Evolutionary conservation across 371 early-diverging fungal genomes (phyloP).

Genomic region (Conidiobolus incongruus): DNA sequence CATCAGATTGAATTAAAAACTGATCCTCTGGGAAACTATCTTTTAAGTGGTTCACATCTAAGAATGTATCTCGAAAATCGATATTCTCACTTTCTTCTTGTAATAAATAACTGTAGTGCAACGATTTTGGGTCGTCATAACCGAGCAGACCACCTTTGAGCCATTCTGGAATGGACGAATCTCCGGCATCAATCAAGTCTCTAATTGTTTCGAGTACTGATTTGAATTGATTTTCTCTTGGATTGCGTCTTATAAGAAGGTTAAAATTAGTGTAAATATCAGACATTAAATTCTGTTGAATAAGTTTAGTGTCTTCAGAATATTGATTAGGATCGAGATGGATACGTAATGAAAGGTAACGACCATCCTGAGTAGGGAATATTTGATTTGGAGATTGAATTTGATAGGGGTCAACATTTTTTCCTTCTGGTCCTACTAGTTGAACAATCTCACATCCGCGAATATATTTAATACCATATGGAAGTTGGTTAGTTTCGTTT

Average conservation of each 20-base stretch:
- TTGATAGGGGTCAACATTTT: constrained; percentile 27
- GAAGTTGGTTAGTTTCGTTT: constrained; percentile 15
- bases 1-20: constrained; percentile 1
- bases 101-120: constrained; percentile 33
- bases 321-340: constrained; percentile 73
- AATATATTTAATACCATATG: constrained; percentile 39
- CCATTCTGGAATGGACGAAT: constrained; percentile 68
- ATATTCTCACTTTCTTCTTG: constrained; percentile 19
- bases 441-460: constrained; percentile 75
- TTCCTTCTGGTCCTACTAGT: constrained; percentile 47
- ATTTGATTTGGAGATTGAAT: constrained; percentile 26
- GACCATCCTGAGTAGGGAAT: too few species aligned
- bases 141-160: constrained; percentile 70
- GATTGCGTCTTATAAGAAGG: constrained; percentile 61
- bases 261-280: constrained; percentile 68
- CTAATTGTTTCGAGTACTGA: constrained; percentile 73
- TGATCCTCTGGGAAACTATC: constrained; percentile 32
- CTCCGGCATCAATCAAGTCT: constrained; percentile 54
- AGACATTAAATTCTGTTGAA: constrained; percentile 3
- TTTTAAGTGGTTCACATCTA: constrained; percentile 52
- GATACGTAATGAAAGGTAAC: constrained; percentile 57
- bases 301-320: constrained; percentile 22
- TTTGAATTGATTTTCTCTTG: constrained; percentile 78
- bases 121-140: constrained; percentile 73
- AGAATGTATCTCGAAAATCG: constrained; percentile 69